Evolutionary conservation across 75 land plant genomes (phyloP), one percentile per base, ranked within the genome.

Genomic region (Pinus tabuliformis): DNA sequence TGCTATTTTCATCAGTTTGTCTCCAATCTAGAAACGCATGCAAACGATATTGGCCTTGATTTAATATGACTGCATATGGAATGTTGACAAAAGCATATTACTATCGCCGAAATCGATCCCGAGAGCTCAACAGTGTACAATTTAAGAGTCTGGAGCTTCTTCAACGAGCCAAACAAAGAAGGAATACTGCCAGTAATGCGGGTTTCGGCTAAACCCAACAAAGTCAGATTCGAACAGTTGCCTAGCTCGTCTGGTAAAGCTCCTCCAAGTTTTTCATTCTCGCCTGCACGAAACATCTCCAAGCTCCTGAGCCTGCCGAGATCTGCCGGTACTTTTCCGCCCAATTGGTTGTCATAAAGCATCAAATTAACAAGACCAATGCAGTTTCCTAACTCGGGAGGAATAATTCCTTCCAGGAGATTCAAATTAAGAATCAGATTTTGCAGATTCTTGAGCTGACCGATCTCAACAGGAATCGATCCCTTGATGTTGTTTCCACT

Each of bases 331-430:
- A 97, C 81, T 9, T 2, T 49, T 0, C 98, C 99, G 2, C 73
- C 75, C 71, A 97, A 82, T 75, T 90, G 90, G 79, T 97, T 97
- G 72, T 97, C 94, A 33, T 81, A 91, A 24, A 95, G 72, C 12
- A 82, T 64, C 22, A 97, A 77, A 82, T 66, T 54, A 52, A 18
- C 70, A 59, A 97, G 75, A 26, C 59, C 24, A 3, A 78, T 59
- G 33, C 92, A 81, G 52, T 86, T 83, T 16, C 89, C 98, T 26
- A 97, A 80, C 5, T 76, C 62, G 0, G 45, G 74, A 3, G 99
- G 98, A 22, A 97, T 93, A 3, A 82, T 21, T 0, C 98, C 98
- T 36, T 77, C 80, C 11, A 95, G 80, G 59, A 45, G 21, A 59
- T 97, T 97, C 3, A 90, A 76, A 28, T 86, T 86, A 61, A 97